Conservation (phyloP, 257 asterid genomes). For the Rubia yunnanensis region DNA sequence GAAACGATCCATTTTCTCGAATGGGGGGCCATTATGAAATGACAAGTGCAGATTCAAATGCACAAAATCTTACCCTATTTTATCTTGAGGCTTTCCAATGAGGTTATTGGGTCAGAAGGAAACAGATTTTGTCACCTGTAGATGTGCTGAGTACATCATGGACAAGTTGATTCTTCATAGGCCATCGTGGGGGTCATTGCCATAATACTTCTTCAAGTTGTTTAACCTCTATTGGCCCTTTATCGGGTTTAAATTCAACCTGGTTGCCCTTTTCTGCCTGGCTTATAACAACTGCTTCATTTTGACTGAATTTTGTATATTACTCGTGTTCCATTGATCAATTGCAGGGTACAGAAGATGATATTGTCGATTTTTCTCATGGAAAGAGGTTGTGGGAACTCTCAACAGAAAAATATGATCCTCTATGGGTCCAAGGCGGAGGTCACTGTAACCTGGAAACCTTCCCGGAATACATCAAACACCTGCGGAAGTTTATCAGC, state of each 20-base stretch:
- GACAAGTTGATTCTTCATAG: background rate
- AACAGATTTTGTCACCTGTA: background rate
- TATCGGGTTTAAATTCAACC: background rate
- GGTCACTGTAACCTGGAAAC: slow-evolving; percentile 99
- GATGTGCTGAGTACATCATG: background rate
- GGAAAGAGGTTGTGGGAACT: slow-evolving; percentile 97
- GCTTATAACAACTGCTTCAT: background rate
- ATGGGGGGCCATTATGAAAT: background rate
- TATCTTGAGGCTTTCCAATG: background rate
- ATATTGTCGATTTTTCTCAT: slow-evolving; percentile 81
- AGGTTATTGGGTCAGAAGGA: background rate
- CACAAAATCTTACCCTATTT: background rate
- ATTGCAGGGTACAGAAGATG: slow-evolving; percentile 80
- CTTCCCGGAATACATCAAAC: slow-evolving; percentile 80
- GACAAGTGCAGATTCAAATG: background rate
- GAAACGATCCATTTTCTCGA: background rate
- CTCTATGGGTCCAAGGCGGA: slow-evolving; percentile 90
- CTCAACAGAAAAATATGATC: slow-evolving; percentile 89
- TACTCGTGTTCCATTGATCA: slow-evolving; percentile 8
- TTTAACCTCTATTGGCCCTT: background rate
- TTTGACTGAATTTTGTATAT: background rate
- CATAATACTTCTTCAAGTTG: background rate
- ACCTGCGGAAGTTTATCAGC: slow-evolving; percentile 59
- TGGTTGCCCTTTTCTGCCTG: background rate
- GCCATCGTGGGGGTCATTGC: background rate